Evolutionary conservation across 1,284 basidiomycete species (phyloP).

Genomic region (Trichosporon coremiiforme): DNA sequence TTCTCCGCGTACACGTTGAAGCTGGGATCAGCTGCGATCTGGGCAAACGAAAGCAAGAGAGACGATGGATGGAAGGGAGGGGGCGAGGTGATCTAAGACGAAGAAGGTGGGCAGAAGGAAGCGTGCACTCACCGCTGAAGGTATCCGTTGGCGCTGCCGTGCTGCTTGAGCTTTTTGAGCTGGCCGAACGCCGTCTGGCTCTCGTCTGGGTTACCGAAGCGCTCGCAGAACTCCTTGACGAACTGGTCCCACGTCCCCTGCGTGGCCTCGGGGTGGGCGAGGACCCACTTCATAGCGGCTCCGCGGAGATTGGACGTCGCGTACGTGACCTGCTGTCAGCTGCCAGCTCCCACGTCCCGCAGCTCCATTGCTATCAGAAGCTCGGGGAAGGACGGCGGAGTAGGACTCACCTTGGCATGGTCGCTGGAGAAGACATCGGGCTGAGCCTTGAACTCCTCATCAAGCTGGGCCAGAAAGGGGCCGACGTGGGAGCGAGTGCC

Average conservation of each 20-base stretch:
- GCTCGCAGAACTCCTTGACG: slow-evolving; percentile 22
- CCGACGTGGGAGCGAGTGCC: slow-evolving; percentile 26
- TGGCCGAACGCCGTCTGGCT: slow-evolving; percentile 28
- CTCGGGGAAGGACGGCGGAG: slow-evolving; percentile 24
- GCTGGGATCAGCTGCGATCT: slow-evolving; percentile 1
- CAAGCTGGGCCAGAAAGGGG: slow-evolving; percentile 28
- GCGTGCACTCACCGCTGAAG: slow-evolving; percentile 17
- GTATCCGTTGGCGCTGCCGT: slow-evolving; percentile 25
- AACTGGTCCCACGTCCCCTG: slow-evolving; percentile 22
- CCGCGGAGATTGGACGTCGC: slow-evolving; percentile 29
- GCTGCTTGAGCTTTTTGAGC: slow-evolving; percentile 34
- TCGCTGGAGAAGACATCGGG: slow-evolving; percentile 43
- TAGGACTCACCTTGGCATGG: slow-evolving; percentile 35
- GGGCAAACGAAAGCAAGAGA: too few species aligned
- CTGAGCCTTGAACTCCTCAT: slow-evolving; percentile 37
- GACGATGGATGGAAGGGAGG: too few species aligned
- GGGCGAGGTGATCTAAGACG: too few species aligned
- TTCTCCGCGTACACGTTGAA: slow-evolving; percentile 27
- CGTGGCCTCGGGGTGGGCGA: slow-evolving; percentile 26
- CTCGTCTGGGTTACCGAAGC: slow-evolving; percentile 32
- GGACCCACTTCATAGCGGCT: slow-evolving; percentile 31
- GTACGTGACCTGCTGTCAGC: slow-evolving; percentile 32
- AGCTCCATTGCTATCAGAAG: too few species aligned
- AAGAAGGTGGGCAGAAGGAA: not conserved
- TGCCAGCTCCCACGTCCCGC: not conserved